Evolutionary conservation across 768 basidiomycete genomes (phyloP).

Genomic region (Sistotremastrum suecicum): DNA sequence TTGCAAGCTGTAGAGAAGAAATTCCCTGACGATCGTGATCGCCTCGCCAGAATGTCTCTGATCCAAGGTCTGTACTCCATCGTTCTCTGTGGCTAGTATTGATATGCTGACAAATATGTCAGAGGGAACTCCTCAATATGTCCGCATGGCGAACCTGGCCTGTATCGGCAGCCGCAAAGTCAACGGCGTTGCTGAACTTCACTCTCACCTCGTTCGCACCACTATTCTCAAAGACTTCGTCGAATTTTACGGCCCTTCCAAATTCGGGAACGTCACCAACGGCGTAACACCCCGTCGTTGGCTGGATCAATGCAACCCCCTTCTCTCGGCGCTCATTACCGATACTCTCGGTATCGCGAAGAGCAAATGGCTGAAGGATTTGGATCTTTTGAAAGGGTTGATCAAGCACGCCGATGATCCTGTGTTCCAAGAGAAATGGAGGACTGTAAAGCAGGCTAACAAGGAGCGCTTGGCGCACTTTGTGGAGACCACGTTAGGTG

Average conservation of each 20-base stretch:
- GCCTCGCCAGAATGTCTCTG: constrained; percentile 74
- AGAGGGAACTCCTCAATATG: constrained; percentile 79
- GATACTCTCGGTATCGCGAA: constrained; percentile 63
- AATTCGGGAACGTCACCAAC: constrained; percentile 86
- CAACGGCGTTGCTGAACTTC: constrained; percentile 95
- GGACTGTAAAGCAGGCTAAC: constrained; percentile 75
- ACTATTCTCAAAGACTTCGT: constrained; percentile 88
- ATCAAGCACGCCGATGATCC: constrained; percentile 58
- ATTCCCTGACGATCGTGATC: constrained; percentile 78
- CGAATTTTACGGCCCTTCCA: constrained; percentile 77
- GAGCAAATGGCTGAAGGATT: constrained; percentile 73
- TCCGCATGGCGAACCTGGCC: constrained; percentile 87
- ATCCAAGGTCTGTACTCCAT: constrained; percentile 52
- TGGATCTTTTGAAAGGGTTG: constrained; percentile 65
- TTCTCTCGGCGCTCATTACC: constrained; percentile 73
- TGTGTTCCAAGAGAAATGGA: constrained; percentile 68
- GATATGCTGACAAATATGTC: not conserved
- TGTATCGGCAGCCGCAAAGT: constrained; percentile 78
- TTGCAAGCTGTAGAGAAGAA: constrained; percentile 79
- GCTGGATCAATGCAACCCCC: constrained; percentile 87
- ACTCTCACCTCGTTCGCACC: constrained; percentile 75
- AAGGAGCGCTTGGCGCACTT: constrained; percentile 77
- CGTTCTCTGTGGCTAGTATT: not conserved
- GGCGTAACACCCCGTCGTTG: constrained; percentile 91
- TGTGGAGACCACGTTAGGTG: constrained; percentile 55